These are phyloP conservation scores for Podospora sp. DNA, from an alignment of 495 filamentous ascomycete genomes.

Conservation along the genomic window DNA sequence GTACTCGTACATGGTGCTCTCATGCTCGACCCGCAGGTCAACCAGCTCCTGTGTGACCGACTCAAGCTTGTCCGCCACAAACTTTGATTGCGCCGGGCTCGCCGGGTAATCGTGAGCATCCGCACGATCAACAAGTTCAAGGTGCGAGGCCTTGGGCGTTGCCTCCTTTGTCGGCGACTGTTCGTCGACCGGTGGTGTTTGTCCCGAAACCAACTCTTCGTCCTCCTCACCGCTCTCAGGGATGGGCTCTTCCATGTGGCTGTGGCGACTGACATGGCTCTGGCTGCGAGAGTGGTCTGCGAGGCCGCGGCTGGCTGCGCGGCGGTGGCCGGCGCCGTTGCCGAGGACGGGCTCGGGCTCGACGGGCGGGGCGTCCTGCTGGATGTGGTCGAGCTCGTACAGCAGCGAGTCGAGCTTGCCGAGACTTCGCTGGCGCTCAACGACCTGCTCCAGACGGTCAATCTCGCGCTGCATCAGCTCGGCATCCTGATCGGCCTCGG, in stretches of 20 bases:
- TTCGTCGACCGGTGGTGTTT: constrained; percentile 11
- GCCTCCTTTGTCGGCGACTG: constrained; percentile 32
- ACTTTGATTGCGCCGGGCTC: constrained; percentile 79
- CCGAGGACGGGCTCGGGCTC: constrained; percentile 37
- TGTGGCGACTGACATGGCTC: constrained; percentile 54
- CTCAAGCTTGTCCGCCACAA: constrained; percentile 91
- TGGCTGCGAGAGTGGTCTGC: constrained; percentile 55
- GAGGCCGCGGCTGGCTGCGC: constrained; percentile 42
- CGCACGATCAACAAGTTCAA: constrained; percentile 20
- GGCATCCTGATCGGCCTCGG: constrained; percentile 93
- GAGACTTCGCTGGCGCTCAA: constrained; percentile 92
- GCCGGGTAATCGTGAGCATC: constrained; percentile 45
- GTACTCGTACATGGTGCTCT: constrained; percentile 77
- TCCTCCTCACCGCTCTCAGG: constrained; percentile 44
- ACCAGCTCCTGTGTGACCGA: constrained; percentile 90
- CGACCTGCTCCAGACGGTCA: constrained; percentile 87
- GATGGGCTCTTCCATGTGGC: constrained; percentile 56
- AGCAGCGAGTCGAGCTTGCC: constrained; percentile 92
- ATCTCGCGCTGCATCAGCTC: constrained; percentile 97
- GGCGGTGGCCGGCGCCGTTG: constrained; percentile 49
- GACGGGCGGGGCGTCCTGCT: constrained; percentile 56
- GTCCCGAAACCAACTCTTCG: constrained; percentile 32
- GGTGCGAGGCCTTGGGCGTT: constrained; percentile 33
- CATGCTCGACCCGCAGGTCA: constrained; percentile 87
- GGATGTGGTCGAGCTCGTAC: constrained; percentile 83